Percentiles rank a stretch among this genome's conserved stretches.
phyloP scores from a whole-genome alignment of 2,329 filamentous ascomycete genomes.

The Monosporascus sp. region DNA sequence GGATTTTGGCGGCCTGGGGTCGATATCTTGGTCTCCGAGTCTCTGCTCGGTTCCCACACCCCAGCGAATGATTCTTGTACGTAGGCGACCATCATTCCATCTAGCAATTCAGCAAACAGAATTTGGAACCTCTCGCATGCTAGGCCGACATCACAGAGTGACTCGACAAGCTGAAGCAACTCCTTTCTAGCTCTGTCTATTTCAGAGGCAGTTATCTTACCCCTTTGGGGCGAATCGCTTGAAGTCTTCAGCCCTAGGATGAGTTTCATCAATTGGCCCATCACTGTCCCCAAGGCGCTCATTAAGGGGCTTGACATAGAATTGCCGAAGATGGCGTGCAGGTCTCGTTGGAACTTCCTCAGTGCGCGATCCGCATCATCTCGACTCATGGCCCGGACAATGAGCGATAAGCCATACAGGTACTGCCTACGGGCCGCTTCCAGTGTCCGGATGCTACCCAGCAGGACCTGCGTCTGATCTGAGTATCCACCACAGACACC shows the following conservation, averaged over 20 bases:
- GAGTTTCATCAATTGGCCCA: conserved; percentile 47
- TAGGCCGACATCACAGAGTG: conserved; percentile 60
- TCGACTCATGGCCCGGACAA: conserved; percentile 43
- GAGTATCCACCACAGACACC: conserved; percentile 39
- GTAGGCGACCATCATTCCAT: conserved; percentile 59
- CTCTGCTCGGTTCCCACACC: conserved; percentile 47
- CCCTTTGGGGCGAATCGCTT: conserved; percentile 2
- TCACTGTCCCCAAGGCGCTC: conserved; percentile 48
- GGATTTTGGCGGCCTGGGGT: conserved; percentile 26
- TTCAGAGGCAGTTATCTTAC: conserved; percentile 18
- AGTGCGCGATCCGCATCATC: conserved; percentile 33
- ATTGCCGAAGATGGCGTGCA: conserved; percentile 62
- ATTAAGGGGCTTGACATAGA: conserved; percentile 52
- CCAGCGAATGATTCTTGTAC: conserved; percentile 58
- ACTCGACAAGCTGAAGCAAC: conserved; percentile 52
- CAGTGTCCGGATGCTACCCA: conserved; percentile 52
- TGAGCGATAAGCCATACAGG: conserved; percentile 47
- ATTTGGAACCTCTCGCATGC: conserved; percentile 66
- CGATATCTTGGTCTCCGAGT: conserved; percentile 15
- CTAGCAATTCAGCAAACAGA: conserved; percentile 67
- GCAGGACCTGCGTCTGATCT: conserved; percentile 42
- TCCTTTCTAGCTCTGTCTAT: conserved; percentile 41
- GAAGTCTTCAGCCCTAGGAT: conserved; percentile 37
- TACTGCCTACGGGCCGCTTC: conserved; percentile 56
- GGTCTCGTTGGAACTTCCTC: conserved; percentile 52